phyloP scores from a whole-genome alignment of 768 basidiomycete species.

The Ramaria sp. region DNA sequence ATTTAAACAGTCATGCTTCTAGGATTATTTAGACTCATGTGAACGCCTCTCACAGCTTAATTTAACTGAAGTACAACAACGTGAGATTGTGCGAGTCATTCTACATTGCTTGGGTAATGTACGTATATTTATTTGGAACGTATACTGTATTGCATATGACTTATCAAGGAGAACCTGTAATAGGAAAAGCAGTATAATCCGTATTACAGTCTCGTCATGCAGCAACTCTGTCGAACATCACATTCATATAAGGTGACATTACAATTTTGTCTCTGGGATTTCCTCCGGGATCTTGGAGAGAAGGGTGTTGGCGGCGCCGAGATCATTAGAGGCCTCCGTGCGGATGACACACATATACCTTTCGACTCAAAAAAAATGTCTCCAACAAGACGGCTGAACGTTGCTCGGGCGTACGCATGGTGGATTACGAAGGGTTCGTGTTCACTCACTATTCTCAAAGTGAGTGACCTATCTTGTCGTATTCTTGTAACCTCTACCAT shows the following conservation, averaged over 20 bases:
- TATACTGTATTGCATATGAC: background rate
- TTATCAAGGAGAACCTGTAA: background rate
- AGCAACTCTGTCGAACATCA: conserved; percentile 66
- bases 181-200: conserved; percentile 93
- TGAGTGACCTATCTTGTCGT: conserved; percentile 21
- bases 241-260: conserved; percentile 87
- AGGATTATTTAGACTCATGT: conserved; percentile 97
- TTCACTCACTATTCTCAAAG: conserved; percentile 74
- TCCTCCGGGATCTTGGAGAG: conserved; percentile 86
- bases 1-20: background rate
- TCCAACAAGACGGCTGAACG: conserved; percentile 48
- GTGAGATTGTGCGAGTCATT: conserved; percentile 88
- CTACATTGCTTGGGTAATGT: conserved; percentile 91
- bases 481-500: background rate
- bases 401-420: conserved; percentile 86
- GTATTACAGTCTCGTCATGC: conserved; percentile 84
- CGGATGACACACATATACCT: conserved; percentile 30
- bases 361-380: conserved; percentile 45
- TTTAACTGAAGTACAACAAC: conserved; percentile 81
- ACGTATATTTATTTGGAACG: conserved; percentile 16
- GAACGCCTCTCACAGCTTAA: conserved; percentile 79
- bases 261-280: conserved; percentile 96
- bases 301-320: conserved; percentile 69
- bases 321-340: conserved; percentile 49
- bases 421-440: conserved; percentile 82